A percentile compares a stretch with the other conserved stretches of the same genome.
Conservation (phyloP, 2,329 filamentous ascomycete genomes). For the Periconia digitata region DNA sequence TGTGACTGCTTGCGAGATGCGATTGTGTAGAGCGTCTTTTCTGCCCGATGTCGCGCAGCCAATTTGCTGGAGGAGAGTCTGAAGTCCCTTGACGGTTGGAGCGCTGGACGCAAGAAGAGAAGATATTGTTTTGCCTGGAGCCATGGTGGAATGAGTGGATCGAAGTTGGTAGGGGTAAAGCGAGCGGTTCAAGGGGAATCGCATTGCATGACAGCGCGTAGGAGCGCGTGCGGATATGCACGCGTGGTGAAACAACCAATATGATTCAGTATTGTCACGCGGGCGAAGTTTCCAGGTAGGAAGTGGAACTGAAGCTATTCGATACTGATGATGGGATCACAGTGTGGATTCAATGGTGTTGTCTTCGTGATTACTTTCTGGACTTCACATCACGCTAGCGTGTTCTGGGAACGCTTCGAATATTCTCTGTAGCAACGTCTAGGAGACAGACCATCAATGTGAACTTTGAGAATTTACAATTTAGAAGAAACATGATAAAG, state of each 20-base stretch:
- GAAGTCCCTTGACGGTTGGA: slow-evolving; percentile 55
- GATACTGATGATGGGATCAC: not conserved
- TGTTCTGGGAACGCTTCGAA: not conserved
- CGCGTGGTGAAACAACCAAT: not conserved
- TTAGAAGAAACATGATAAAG: too few relatives aligned
- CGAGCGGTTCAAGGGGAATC: not conserved
- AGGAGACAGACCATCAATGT: too few relatives aligned
- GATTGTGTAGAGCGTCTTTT: slow-evolving; percentile 58
- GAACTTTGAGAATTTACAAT: too few relatives aligned
- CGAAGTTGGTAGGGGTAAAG: not conserved
- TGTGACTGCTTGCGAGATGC: slow-evolving; percentile 43
- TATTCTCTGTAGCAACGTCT: too few relatives aligned
- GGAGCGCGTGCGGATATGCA: not conserved
- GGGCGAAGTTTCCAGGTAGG: too few relatives aligned
- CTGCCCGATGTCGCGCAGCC: slow-evolving; percentile 62
- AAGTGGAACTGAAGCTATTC: too few relatives aligned
- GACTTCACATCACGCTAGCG: not conserved
- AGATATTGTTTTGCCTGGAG: not conserved
- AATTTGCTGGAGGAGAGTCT: slow-evolving; percentile 61
- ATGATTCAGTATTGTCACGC: too few relatives aligned
- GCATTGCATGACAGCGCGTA: not conserved
- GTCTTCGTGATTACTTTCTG: not conserved
- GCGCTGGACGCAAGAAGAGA: slow-evolving; percentile 9
- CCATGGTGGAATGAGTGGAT: slow-evolving; percentile 1
- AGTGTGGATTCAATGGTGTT: not conserved